Evolutionary conservation across 2,329 filamentous ascomycete genomes (phyloP), one percentile per base, ranked within the genome.

Genomic region (Juglanconis sp.): DNA sequence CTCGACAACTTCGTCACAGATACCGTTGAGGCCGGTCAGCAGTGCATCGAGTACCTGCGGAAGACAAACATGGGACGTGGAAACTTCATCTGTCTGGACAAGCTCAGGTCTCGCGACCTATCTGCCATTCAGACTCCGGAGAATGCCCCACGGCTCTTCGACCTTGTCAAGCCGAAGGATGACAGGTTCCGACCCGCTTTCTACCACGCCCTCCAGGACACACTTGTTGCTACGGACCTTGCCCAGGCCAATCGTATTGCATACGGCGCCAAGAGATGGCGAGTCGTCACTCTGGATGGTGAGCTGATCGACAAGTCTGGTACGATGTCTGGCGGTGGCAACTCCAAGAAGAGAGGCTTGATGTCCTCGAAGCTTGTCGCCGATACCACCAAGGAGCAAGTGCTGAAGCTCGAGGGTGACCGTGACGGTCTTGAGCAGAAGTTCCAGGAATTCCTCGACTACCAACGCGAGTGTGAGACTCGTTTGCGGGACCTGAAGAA

Each of bases 251-350:
- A 98, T 74, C 88, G 95, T 51, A 97, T 99, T 66, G 95, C 95
- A 7, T 99, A 98, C 69, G 94, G 95, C 47, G 91, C 91, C 50
- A 91, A 87, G 78, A 82, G 95, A 73, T 99, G 95, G 95, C 88
- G 95, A 65, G 95, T 99, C 3, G 95, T 99, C 46, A 99, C 95
- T 0, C 84, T 99, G 2, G 92, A 93, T 63, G 95, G 95, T 53
- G 93, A 97, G 73, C 83, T 99, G 56, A 98, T 99, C 66, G 95
- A 99, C 77, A 96, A 96, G 72, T 97, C 94, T 1, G 95, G 95
- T 81, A 98, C 95, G 40, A 98, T 99, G 95, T 96, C 91, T 61
- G 95, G 95, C 79, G 95, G 95, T 81, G 95, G 95, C 59, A 94
- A 86, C 50, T 90, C 91, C 15, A 91, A 95, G 59, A 93, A 94